Percentiles rank a stretch among this genome's conserved stretches.
Conservation (phyloP, 2,329 filamentous ascomycete genomes). For the Fusarium proliferatum region DNA sequence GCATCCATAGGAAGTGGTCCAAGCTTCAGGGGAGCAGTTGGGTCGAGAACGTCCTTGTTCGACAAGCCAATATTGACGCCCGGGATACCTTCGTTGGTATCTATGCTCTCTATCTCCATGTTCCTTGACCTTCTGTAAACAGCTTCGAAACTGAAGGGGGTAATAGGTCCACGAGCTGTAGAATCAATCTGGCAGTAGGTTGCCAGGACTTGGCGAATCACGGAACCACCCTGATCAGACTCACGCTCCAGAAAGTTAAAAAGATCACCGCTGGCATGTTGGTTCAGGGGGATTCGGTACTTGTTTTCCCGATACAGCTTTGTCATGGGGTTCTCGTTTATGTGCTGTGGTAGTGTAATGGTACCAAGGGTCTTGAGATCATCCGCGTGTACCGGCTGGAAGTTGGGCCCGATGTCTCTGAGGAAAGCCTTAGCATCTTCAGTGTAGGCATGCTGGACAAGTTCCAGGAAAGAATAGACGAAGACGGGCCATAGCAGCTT, state of each 20-base stretch:
- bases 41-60: slow-evolving; percentile 70
- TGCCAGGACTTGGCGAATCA: slow-evolving; percentile 79
- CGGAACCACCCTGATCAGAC: slow-evolving; percentile 79
- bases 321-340: slow-evolving; percentile 79
- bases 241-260: slow-evolving; percentile 93
- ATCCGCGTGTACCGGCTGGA: slow-evolving; percentile 82
- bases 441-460: slow-evolving; percentile 77
- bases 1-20: slow-evolving; percentile 86
- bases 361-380: slow-evolving; percentile 81
- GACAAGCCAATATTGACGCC: slow-evolving; percentile 71
- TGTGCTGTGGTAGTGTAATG: slow-evolving; percentile 80
- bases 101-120: slow-evolving; percentile 70
- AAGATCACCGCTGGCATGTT: slow-evolving; percentile 82
- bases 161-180: slow-evolving; percentile 70
- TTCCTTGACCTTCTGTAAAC: slow-evolving; percentile 68
- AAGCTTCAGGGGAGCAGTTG: slow-evolving; percentile 72
- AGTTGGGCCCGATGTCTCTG: slow-evolving; percentile 72
- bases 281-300: slow-evolving; percentile 90
- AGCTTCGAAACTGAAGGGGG: slow-evolving; percentile 71
- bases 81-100: slow-evolving; percentile 73
- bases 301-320: slow-evolving; percentile 87
- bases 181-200: slow-evolving; percentile 68
- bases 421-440: slow-evolving; percentile 81
- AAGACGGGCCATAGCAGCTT: slow-evolving; percentile 94
- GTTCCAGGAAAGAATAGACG: slow-evolving; percentile 88